Evolutionary conservation across 768 basidiomycete species (phyloP), one percentile per base, ranked within the genome.

Genomic region (Agaricus bisporus): DNA sequence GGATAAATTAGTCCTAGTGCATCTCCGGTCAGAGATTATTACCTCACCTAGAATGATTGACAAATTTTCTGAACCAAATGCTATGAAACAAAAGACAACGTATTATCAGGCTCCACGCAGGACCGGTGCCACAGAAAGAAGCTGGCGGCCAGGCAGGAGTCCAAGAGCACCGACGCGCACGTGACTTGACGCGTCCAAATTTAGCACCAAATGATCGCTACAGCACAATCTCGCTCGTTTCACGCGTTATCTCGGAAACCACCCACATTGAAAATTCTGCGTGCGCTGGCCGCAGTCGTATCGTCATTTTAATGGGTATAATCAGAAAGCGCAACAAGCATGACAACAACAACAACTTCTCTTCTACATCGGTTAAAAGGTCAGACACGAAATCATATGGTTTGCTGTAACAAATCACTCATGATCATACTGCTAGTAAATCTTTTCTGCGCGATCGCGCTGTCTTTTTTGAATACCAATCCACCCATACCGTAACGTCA

Each of bases 121-220:
- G 22, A 22, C 22, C n/a, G n/a, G n/a, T n/a, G n/a, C n/a, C 22
- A 22, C 22, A 22, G 22, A 22, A 22, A 22, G 22, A 22, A 22
- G 22, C 4, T 22, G 22, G 22, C 22, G 22, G 22, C 22, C 22
- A 22, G 2, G 2, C 22, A 22, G 4, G 4, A 22, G 22, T 12
- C 17, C 60, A 60, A 43, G 59, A 63, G 41, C 52, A 49, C 29
- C 54, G 54, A 46, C 17, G 11, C 32, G 9, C 53, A 54, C 53
- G 53, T 54, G 53, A 54, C 41, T 25, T n/a, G 18, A 41, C 51
- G 44, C 36, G 45, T 48, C 44, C 17, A 39, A n/a, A 41, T 8
- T 20, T 4, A 15, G 12, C 29, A 11, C 29, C 8, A 41, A 32
- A 9, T 48, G 41, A 49, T 26, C 41, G 10, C 29, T 17, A 17